Base-by-base conservation (phyloP, 2,329 filamentous ascomycete species). In the Escovopsis weberi region DNA sequence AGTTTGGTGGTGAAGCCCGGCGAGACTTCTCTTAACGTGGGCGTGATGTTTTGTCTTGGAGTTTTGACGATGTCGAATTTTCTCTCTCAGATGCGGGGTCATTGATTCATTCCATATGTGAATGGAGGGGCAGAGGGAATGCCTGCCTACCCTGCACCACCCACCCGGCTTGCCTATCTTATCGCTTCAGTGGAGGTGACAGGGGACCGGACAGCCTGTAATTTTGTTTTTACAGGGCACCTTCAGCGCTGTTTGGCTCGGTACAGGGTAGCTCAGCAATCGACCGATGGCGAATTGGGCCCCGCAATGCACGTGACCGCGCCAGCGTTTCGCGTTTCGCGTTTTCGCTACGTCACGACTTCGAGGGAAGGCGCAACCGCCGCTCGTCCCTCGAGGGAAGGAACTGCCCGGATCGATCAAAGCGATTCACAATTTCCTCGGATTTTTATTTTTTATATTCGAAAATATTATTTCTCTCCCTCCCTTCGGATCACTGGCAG, bases 281-380 rank as follows among this genome's bases (percentile, higher is more conserved):
- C 8, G 28, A 3, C 28, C 11, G 8, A 32, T 32, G 8, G 28
- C 28, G 11, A 9, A 9, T 32, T 7, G 28, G 28, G 11, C 28
- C 28, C 28, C 28, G 28, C 23, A 23, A 23, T 32, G 8, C 28
- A 32, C 28, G 59, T 63, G 60, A 62, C 48, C 46, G 46, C 61
- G 59, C 51, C 55, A 44, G 50, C 38, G 43, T 51, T 52, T 62
- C 60, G 50, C 39, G 43, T 51, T 52, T 62, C 60, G 61, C 59
- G 61, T 63, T 47, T 45, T 44, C 28, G 12, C 18, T 49, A 50
- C 47, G 47, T 54, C 55, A 52, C 53, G 47, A 50, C 42, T 51
- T 48, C 48, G 41, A 10, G 9, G 9, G 18, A 12, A 39, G 40
- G 41, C 47, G 47, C 45, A 44, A 11, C 28, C 28, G 28, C 28